Conservation (phyloP, 139 green algal genomes). For the Coccomyxa sp. region DNA sequence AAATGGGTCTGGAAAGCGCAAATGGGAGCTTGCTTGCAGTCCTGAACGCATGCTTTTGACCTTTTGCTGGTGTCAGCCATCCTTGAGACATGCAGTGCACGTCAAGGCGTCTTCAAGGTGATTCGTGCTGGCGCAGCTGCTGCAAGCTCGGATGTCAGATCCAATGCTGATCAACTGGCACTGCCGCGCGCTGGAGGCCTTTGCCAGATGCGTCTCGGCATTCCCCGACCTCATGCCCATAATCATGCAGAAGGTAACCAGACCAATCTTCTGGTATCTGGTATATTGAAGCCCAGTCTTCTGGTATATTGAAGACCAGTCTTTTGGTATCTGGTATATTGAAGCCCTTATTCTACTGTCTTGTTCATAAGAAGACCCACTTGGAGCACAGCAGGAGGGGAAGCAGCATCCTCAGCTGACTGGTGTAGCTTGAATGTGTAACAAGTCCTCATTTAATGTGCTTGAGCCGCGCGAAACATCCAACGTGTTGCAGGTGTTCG, state of each 20-base stretch:
- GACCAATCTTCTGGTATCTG: too few relatives aligned
- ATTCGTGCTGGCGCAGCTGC: constrained; percentile 7
- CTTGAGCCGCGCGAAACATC: neutral
- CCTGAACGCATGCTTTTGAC: too few relatives aligned
- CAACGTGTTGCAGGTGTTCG: constrained; percentile 30
- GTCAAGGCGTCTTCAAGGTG: too few relatives aligned
- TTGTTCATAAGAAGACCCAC: too few relatives aligned
- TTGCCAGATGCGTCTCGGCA: constrained; percentile 19
- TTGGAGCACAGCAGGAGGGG: neutral
- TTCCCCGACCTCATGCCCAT: constrained; percentile 10
- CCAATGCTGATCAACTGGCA: constrained; percentile 24
- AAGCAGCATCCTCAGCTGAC: neutral
- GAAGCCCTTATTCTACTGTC: too few relatives aligned
- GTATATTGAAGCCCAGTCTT: too few relatives aligned
- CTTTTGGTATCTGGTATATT: too few relatives aligned
- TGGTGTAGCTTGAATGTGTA: neutral
- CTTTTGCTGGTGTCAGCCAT: too few relatives aligned
- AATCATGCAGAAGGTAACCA: constrained; percentile 14
- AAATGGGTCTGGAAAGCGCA: too few relatives aligned
- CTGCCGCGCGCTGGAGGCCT: constrained; percentile 29
- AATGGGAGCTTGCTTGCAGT: too few relatives aligned
- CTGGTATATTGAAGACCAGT: too few relatives aligned
- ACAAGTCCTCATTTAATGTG: neutral
- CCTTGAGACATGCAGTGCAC: too few relatives aligned
- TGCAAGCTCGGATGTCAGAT: constrained; percentile 25